Evolutionary conservation across 2,329 filamentous ascomycete genomes (phyloP).

Genomic region (Penicillium palitans): DNA sequence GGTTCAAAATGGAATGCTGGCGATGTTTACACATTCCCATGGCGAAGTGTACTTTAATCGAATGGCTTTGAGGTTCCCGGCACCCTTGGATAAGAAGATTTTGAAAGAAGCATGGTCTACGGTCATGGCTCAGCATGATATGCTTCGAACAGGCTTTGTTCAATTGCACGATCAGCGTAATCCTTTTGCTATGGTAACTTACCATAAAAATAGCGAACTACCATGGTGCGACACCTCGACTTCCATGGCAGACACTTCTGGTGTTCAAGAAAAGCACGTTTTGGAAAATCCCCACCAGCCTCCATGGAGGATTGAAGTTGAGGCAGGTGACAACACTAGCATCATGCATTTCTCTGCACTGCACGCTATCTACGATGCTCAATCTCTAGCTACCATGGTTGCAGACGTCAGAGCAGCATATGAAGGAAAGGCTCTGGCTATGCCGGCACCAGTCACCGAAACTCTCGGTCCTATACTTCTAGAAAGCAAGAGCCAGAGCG

Average conservation of each 20-base stretch:
- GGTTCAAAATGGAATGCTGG: constrained; percentile 76
- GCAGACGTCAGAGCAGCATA: constrained; percentile 55
- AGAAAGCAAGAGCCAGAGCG: constrained; percentile 32
- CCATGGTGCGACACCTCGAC: constrained; percentile 41
- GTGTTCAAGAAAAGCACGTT: constrained; percentile 30
- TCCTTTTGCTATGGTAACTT: constrained; percentile 75
- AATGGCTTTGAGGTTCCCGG: constrained; percentile 55
- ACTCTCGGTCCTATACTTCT: constrained; percentile 50
- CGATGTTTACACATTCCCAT: constrained; percentile 67
- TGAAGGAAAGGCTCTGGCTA: constrained; percentile 24
- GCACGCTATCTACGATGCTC: constrained; percentile 84
- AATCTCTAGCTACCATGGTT: constrained; percentile 67
- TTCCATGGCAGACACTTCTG: not conserved
- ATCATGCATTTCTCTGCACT: constrained; percentile 61
- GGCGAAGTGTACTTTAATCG: constrained; percentile 76
- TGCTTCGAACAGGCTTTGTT: constrained; percentile 74
- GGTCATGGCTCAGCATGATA: constrained; percentile 60
- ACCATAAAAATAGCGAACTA: constrained; percentile 40
- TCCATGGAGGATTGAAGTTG: constrained; percentile 63
- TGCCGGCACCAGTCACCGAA: constrained; percentile 41
- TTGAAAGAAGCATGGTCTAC: constrained; percentile 61
- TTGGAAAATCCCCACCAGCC: constrained; percentile 53
- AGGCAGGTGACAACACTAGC: constrained; percentile 30
- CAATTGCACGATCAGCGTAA: constrained; percentile 59
- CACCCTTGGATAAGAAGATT: constrained; percentile 36